These are phyloP conservation scores for Epichloe scottii DNA, from an alignment of 2,329 filamentous ascomycete genomes.

Conservation along the genomic window DNA sequence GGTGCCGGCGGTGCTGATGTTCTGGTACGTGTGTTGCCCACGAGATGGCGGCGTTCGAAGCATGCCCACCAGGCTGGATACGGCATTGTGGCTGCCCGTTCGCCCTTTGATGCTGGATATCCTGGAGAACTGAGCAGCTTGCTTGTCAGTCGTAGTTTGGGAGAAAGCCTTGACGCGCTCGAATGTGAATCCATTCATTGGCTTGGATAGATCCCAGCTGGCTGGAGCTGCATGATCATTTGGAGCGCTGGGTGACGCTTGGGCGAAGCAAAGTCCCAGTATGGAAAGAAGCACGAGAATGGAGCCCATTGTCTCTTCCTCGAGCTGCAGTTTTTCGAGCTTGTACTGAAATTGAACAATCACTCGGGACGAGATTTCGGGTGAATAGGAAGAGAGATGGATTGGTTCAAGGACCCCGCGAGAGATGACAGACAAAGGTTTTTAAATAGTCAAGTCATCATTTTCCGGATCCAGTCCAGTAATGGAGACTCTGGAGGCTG, in stretches of 20 bases:
- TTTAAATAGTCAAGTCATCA: too few relatives aligned
- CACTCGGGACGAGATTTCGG: too few relatives aligned
- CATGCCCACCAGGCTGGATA: slow-evolving; percentile 17
- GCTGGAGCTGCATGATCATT: neutral
- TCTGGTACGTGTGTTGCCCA: slow-evolving; percentile 19
- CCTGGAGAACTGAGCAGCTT: slow-evolving; percentile 19
- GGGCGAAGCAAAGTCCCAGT: slow-evolving; percentile 5
- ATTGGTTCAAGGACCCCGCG: too few relatives aligned
- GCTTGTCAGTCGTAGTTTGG: slow-evolving; percentile 15
- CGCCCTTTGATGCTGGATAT: slow-evolving; percentile 19
- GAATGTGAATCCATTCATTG: slow-evolving; percentile 26
- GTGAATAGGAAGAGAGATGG: too few relatives aligned
- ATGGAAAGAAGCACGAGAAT: slow-evolving; percentile 1
- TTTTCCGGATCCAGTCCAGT: too few relatives aligned
- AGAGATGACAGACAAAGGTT: too few relatives aligned
- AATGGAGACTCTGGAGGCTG: too few relatives aligned
- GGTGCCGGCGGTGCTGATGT: slow-evolving; percentile 24
- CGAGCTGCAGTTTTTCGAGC: neutral
- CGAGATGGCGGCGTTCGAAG: slow-evolving; percentile 9
- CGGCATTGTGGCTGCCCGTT: slow-evolving; percentile 14
- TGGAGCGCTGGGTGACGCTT: neutral
- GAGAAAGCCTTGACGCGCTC: slow-evolving; percentile 19
- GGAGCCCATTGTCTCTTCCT: neutral
- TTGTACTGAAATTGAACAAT: too few relatives aligned
- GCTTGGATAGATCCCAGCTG: slow-evolving; percentile 21